These are phyloP conservation scores for Penicillium sumatraense DNA, from an alignment of 2,329 filamentous ascomycete genomes.

Conservation along the genomic window DNA sequence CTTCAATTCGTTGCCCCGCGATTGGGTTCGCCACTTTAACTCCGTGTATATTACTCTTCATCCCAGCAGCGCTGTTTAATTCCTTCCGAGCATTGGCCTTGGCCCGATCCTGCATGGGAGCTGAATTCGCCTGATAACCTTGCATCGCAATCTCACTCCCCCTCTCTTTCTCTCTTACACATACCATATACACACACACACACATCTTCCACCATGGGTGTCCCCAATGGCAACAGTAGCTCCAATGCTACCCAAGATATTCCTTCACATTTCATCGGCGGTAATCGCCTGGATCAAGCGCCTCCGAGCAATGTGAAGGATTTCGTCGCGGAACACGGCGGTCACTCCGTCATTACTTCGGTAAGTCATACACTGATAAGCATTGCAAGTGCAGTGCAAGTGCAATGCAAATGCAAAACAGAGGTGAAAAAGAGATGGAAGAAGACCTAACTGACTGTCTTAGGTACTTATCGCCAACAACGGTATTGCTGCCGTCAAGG, in stretches of 20 bases:
- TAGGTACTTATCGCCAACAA: slow-evolving; percentile 99
- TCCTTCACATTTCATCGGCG: slow-evolving; percentile 93
- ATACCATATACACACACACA: slow-evolving; percentile 1
- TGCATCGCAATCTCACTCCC: background rate
- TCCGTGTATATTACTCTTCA: slow-evolving; percentile 24
- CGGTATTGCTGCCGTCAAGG: slow-evolving; percentile 98
- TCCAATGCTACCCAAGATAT: slow-evolving; percentile 78
- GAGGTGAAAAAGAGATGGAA: background rate
- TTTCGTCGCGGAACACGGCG: slow-evolving; percentile 86
- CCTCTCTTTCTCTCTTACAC: background rate
- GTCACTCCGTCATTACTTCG: slow-evolving; percentile 97
- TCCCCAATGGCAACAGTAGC: slow-evolving; percentile 50
- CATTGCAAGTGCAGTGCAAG: background rate
- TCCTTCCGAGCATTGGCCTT: slow-evolving; percentile 8
- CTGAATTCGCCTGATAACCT: slow-evolving; percentile 31
- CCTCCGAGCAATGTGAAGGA: slow-evolving; percentile 89
- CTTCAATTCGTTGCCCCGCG: slow-evolving; percentile 6
- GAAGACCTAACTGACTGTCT: background rate
- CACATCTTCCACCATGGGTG: slow-evolving; percentile 41
- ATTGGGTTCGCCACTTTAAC: slow-evolving; percentile 17
- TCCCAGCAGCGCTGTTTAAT: slow-evolving; percentile 25
- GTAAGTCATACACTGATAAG: too few relatives aligned
- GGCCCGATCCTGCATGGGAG: slow-evolving; percentile 28
- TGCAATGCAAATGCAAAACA: background rate
- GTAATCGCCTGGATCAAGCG: slow-evolving; percentile 83